Percentiles rank a stretch among this genome's conserved stretches.
Conservation (phyloP, 495 filamentous ascomycete species). For the Xylaria nigripes region DNA sequence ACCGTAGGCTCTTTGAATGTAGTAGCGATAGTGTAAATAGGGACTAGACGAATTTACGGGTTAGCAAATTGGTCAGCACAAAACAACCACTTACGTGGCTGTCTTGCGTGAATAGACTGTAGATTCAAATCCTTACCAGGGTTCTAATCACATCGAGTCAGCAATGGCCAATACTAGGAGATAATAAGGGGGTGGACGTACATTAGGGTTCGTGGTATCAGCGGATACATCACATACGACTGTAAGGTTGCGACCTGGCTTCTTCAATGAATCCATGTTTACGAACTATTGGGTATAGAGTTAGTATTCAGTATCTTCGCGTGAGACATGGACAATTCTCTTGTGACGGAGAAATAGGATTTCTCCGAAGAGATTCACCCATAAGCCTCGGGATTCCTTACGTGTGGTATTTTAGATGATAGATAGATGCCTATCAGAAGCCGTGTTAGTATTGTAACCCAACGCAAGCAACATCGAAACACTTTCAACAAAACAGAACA, state of each 20-base stretch:
- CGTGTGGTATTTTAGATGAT: constrained; percentile 21
- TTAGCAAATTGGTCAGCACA: constrained; percentile 6
- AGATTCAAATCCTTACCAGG: constrained; percentile 1
- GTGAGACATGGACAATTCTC: no score
- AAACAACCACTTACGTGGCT: background rate
- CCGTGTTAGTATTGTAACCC: background rate
- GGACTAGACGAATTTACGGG: constrained; percentile 46
- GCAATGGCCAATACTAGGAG: background rate
- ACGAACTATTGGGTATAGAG: constrained; percentile 62
- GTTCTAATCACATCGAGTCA: constrained; percentile 5
- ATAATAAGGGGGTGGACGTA: constrained; percentile 24
- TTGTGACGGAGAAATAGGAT: background rate
- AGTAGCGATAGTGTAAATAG: constrained; percentile 74
- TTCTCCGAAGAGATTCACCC: background rate
- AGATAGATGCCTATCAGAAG: constrained; percentile 5
- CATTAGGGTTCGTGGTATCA: constrained; percentile 63
- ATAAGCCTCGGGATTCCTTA: background rate
- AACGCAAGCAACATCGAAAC: background rate
- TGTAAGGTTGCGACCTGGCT: constrained; percentile 61
- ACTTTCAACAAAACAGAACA: no score
- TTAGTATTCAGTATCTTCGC: background rate
- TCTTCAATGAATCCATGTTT: constrained; percentile 56
- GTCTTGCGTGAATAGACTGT: background rate
- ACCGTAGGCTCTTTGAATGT: constrained; percentile 82
- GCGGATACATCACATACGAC: constrained; percentile 86